Evolutionary conservation across 805 yeast species (phyloP).

Genomic region (Pichia nakasei): DNA sequence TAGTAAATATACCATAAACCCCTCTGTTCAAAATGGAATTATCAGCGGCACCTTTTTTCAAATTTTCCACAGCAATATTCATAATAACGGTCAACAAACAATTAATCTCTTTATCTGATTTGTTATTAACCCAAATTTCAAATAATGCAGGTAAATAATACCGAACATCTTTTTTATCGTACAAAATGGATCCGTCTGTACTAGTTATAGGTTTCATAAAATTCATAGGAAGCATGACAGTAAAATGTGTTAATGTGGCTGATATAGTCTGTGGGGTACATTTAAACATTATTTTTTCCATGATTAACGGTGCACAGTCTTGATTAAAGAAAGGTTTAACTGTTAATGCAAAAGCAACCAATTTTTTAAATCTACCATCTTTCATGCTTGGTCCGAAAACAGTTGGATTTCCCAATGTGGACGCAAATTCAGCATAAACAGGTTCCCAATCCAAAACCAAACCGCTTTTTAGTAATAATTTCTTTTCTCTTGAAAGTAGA

Average conservation of each 20-base stretch:
- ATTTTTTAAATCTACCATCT: constrained; percentile 37
- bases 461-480: constrained; percentile 31
- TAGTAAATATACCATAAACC: constrained; percentile 54
- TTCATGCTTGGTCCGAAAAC: constrained; percentile 41
- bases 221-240: constrained; percentile 42
- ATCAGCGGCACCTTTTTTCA: constrained; percentile 26
- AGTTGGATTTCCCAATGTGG: constrained; percentile 38
- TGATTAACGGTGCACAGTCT: constrained; percentile 39
- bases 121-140: constrained; percentile 58
- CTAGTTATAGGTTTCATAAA: constrained; percentile 22
- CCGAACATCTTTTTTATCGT: constrained; percentile 25
- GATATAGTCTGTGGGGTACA: constrained; percentile 47
- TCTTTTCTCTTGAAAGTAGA: constrained; percentile 42
- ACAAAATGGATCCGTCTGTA: constrained; percentile 13
- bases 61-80: constrained; percentile 42
- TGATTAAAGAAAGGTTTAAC: constrained; percentile 48
- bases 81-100: constrained; percentile 61
- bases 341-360: constrained; percentile 43
- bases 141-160: constrained; percentile 58
- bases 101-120: constrained; percentile 43
- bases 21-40: constrained; percentile 31
- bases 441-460: constrained; percentile 45
- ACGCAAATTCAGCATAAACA: constrained; percentile 29
- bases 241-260: constrained; percentile 41
- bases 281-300: constrained; percentile 41